phyloP scores from a whole-genome alignment of 2,329 filamentous ascomycete species.

The Nannizziopsis barbatae region DNA sequence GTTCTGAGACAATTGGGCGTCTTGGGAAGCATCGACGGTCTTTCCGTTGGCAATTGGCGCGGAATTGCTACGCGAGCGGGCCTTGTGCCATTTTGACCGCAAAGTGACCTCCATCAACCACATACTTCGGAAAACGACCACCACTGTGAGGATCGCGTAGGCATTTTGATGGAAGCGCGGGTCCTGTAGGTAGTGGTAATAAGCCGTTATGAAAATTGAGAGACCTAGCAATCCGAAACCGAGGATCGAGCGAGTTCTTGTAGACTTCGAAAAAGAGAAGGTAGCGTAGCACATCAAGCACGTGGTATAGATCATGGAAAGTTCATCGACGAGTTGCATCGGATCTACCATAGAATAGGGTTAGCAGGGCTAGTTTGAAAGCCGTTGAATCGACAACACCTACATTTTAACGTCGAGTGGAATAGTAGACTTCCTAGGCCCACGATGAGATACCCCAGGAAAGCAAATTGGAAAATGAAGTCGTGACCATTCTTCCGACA shows the following conservation, averaged over 20 bases:
- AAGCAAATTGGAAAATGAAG: constrained; percentile 59
- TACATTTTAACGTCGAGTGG: constrained; percentile 53
- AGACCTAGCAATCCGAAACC: constrained; percentile 47
- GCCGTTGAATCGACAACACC: neutral
- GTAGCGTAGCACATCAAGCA: constrained; percentile 62
- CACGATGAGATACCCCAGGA: constrained; percentile 50
- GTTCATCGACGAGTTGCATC: constrained; percentile 60
- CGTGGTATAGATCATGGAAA: constrained; percentile 62
- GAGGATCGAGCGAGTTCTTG: constrained; percentile 42
- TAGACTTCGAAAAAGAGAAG: constrained; percentile 57
- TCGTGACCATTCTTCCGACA: constrained; percentile 64
- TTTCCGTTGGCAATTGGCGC: constrained; percentile 18
- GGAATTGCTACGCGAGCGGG: constrained; percentile 23
- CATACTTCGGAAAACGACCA: constrained; percentile 61
- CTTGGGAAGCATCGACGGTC: constrained; percentile 32
- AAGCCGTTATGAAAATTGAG: constrained; percentile 60
- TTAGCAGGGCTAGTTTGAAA: neutral
- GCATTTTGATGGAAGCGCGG: constrained; percentile 73
- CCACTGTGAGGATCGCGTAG: constrained; percentile 59
- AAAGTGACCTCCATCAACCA: constrained; percentile 63
- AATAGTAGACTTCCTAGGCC: constrained; percentile 53
- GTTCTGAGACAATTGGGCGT: constrained; percentile 41
- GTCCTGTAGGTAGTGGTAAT: constrained; percentile 73
- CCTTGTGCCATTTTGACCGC: constrained; percentile 45
- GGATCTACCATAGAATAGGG: constrained; percentile 41